Evolutionary conservation across 768 basidiomycete genomes (phyloP).

Genomic region (Brasilioporus rufonigricans): DNA sequence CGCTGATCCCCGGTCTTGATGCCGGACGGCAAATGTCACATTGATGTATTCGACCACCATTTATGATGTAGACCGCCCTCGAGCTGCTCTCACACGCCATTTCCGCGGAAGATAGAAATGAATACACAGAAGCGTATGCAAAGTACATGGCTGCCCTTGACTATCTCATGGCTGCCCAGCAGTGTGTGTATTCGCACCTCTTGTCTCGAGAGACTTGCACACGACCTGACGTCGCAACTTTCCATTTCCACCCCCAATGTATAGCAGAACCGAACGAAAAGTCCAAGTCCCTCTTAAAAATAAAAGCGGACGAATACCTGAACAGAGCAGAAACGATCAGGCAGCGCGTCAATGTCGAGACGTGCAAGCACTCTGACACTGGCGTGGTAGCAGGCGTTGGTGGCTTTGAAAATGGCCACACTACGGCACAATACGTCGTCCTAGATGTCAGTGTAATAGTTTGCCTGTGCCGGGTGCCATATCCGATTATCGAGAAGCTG

Average conservation of each 20-base stretch:
- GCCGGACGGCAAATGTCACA: background rate
- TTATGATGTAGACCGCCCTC: slow-evolving; percentile 69
- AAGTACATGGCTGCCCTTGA: slow-evolving; percentile 91
- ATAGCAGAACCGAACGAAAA: slow-evolving; percentile 20
- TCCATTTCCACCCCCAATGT: background rate
- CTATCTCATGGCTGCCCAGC: slow-evolving; percentile 95
- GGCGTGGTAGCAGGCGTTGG: background rate
- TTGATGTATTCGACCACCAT: too few species aligned
- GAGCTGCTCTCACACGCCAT: slow-evolving; percentile 89
- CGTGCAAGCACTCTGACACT: background rate
- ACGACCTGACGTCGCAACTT: background rate
- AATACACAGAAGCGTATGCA: slow-evolving; percentile 91
- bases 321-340: slow-evolving; percentile 16
- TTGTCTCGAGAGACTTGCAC: background rate
- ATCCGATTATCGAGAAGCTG: background rate
- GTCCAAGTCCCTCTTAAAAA: slow-evolving; percentile 14
- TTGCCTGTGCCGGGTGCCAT: background rate
- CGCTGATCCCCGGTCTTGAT: background rate
- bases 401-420: background rate
- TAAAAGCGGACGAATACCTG: slow-evolving; percentile 20
- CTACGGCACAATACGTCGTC: slow-evolving; percentile 9
- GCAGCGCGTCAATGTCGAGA: background rate
- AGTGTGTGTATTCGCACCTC: slow-evolving; percentile 47
- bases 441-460: slow-evolving; percentile 13
- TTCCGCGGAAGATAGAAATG: slow-evolving; percentile 83